Evolutionary conservation across 352 stramenopile genomes (phyloP), one percentile per base, ranked within the genome.

Genomic region (Globisporangium carolinianum): DNA sequence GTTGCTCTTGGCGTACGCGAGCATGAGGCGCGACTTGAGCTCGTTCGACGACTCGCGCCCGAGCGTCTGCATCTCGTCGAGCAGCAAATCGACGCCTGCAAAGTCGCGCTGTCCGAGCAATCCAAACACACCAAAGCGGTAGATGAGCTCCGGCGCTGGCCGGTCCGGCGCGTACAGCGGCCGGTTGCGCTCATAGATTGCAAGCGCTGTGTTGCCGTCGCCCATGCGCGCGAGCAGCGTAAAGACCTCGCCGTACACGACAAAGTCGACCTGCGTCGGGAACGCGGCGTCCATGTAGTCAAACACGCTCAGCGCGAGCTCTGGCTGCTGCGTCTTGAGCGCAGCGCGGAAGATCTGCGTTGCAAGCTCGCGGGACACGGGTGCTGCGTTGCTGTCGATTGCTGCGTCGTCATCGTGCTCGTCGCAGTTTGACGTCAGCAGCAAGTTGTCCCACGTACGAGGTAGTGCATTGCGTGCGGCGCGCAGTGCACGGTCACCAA

Each of bases 71-170:
- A 87, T 86, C 10, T 78, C 70, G 15, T 62, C 54, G 17, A 80
- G 10, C 39, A 86, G 51, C 43, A 18, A 61, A 11, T 76, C 55
- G 39, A 76, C 59, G 0, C 38, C 57, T 1, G 6, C 57, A 45
- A 69, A 69, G 59, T 87, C 67, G 15, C 71, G 42, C 53, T 69
- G 65, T 8, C 52, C 61, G 14, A 83, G 65, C 61, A 69, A 71
- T 43, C 69, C 76, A 12, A 71, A 71, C 15, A 82, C 69, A 14
- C 80, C 74, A 46, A 80, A 74, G 57, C 76, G 76, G 46, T 84
- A 86, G 51, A 89, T 67, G 35, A 91, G 75, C 54, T 87, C 78
- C 1, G 73, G 71, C 9, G 66, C 61, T 0, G 45, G 53, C 15
- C 53, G 56, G 18, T 63, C 59, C 12, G 71, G 53, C 7, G 49